A percentile compares a stretch with the other conserved stretches of the same genome.
phyloP scores from a whole-genome alignment of 768 basidiomycete genomes.

The Pleurotus cornucopiae region DNA sequence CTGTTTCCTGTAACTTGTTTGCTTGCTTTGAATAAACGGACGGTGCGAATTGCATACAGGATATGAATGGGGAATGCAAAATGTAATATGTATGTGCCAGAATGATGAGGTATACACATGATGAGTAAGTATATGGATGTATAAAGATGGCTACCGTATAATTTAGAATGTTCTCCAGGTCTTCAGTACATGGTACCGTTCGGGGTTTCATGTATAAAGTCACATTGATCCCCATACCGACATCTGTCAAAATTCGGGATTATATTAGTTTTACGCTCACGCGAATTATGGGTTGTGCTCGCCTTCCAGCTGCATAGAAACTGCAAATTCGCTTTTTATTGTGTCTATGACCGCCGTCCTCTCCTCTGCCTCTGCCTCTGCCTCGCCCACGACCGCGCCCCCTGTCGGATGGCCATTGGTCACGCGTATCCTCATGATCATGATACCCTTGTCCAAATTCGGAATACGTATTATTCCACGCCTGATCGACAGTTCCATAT shows the following conservation, averaged over 20 bases:
- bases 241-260: slow-evolving; percentile 60
- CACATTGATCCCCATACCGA: slow-evolving; percentile 85
- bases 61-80: not conserved
- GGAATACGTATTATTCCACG: slow-evolving; percentile 34
- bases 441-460: slow-evolving; percentile 51
- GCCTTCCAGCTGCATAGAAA: slow-evolving; percentile 91
- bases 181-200: slow-evolving; percentile 21
- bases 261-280: slow-evolving; percentile 36
- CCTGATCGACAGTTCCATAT: slow-evolving; percentile 33
- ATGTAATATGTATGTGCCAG: not conserved
- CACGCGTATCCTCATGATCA: slow-evolving; percentile 38
- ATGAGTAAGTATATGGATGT: not conserved
- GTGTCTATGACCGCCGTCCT: slow-evolving; percentile 65
- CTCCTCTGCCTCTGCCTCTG: slow-evolving; percentile 40
- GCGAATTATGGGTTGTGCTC: slow-evolving; percentile 55
- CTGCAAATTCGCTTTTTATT: slow-evolving; percentile 87
- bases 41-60: not conserved
- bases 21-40: not conserved
- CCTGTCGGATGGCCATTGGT: slow-evolving; percentile 38
- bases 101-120: not conserved
- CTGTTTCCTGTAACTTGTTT: too few species aligned
- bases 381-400: slow-evolving; percentile 60
- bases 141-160: slow-evolving; percentile 1
- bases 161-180: slow-evolving; percentile 8
- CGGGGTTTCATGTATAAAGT: slow-evolving; percentile 64